phyloP scores from a whole-genome alignment of 805 yeast genomes.

The Henningerozyma blattae region DNA sequence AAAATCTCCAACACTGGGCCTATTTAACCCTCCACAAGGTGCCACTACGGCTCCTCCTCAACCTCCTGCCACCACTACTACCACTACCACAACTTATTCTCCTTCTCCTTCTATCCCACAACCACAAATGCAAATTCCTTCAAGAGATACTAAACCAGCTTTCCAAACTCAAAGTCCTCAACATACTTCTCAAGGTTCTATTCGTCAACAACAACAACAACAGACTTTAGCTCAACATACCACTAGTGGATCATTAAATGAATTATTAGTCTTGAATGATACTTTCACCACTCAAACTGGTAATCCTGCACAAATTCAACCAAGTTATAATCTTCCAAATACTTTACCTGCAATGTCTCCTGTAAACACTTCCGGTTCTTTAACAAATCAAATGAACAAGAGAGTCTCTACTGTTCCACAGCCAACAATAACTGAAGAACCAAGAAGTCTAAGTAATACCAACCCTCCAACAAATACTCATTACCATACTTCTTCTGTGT shows the following conservation, averaged over 20 bases:
- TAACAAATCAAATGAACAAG: too few species aligned
- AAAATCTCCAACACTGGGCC: conserved; percentile 23
- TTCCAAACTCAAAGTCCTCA: conserved; percentile 10
- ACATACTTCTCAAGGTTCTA: conserved; percentile 2
- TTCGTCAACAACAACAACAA: conserved; percentile 4
- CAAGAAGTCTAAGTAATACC: conserved; percentile 5
- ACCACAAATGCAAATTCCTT: conserved; percentile 24
- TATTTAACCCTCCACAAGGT: conserved; percentile 7
- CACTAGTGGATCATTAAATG: conserved; percentile 45
- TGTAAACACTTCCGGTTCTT: too few species aligned
- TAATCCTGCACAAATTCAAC: not conserved
- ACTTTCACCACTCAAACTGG: conserved; percentile 33
- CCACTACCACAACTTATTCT: conserved; percentile 6
- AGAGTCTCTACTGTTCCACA: conserved; percentile 1
- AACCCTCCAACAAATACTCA: conserved; percentile 3
- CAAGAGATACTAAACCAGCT: conserved; percentile 28
- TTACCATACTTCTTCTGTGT: too few species aligned
- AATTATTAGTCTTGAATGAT: conserved; percentile 48
- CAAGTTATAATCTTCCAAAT: not conserved
- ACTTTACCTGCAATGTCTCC: not conserved
- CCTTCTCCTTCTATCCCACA: conserved; percentile 4
- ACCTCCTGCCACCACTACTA: too few species aligned
- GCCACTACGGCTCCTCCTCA: conserved; percentile 1
- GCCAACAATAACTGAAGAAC: conserved; percentile 8
- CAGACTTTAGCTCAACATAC: conserved; percentile 11